Evolutionary conservation across 352 stramenopile genomes (phyloP).

Genomic region (Saprolegnia parasitica): DNA sequence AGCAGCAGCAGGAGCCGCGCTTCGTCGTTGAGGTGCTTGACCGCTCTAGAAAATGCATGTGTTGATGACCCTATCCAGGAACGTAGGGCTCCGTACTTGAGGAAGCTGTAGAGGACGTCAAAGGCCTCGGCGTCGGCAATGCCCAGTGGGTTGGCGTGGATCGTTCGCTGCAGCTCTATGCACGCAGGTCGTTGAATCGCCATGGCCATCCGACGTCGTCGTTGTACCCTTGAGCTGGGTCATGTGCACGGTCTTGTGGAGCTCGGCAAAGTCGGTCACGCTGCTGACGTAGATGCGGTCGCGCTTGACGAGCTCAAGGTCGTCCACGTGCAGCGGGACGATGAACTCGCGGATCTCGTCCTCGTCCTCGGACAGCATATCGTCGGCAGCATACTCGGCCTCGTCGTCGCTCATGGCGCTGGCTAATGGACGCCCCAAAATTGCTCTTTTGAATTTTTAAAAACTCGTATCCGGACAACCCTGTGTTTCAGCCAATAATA

Average conservation of each 20-base stretch:
- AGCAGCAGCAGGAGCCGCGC: conserved; percentile 46
- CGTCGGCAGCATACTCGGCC: conserved; percentile 1
- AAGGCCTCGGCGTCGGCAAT: conserved; percentile 58
- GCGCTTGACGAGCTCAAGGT: conserved; percentile 67
- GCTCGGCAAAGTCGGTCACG: conserved; percentile 53
- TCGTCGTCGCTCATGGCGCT: conserved; percentile 24
- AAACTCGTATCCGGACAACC: neutral
- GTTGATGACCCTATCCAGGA: neutral
- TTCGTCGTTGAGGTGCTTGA: conserved; percentile 47
- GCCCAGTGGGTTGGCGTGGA: conserved; percentile 36
- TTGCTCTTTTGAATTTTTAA: conserved; percentile 5
- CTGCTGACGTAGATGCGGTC: conserved; percentile 63
- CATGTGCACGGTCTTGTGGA: conserved; percentile 38
- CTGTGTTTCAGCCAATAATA: neutral
- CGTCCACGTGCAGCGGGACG: conserved; percentile 65
- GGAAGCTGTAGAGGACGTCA: conserved; percentile 68
- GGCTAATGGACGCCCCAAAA: neutral
- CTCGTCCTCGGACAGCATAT: conserved; percentile 14
- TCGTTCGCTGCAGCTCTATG: conserved; percentile 17
- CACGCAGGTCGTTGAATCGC: neutral
- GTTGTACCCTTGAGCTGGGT: conserved; percentile 17
- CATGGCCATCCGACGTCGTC: neutral
- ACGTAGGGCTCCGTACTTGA: conserved; percentile 41
- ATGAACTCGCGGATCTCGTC: conserved; percentile 47
- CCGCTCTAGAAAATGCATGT: conserved; percentile 36